A percentile compares a stretch with the other conserved stretches of the same genome.
Evolutionary conservation across 495 filamentous ascomycete species (phyloP).

Genomic region (Xylaria telfairii): DNA sequence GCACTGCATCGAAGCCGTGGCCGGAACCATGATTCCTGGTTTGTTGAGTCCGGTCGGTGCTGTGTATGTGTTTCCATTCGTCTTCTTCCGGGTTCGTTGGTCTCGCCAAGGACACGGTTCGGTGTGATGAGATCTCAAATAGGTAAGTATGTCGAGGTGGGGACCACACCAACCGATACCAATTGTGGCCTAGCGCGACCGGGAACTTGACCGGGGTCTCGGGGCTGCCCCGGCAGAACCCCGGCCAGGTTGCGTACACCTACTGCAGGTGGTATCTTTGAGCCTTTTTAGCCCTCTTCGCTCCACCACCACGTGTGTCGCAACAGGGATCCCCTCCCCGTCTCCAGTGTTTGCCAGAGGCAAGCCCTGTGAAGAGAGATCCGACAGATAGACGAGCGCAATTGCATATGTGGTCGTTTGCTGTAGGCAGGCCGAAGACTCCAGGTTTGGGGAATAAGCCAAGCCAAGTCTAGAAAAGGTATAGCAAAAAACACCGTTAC

Average conservation of each 20-base stretch:
- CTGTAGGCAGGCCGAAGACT: not conserved
- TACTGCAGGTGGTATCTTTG: not conserved
- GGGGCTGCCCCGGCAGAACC: not conserved
- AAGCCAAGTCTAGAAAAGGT: not conserved
- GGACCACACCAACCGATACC: not conserved
- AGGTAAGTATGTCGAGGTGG: not conserved
- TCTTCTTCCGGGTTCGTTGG: not conserved
- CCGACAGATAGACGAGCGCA: not conserved
- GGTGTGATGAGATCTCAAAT: conserved; percentile 13
- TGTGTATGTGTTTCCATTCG: not conserved
- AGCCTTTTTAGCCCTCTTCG: not conserved
- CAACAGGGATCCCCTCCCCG: not conserved
- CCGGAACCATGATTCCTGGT: not conserved
- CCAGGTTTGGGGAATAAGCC: not conserved
- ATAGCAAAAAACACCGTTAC: not conserved
- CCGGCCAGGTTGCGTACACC: not conserved
- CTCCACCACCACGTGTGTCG: conserved; percentile 5
- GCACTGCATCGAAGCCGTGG: not conserved
- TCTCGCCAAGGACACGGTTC: conserved; percentile 14
- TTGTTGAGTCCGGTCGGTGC: not conserved
- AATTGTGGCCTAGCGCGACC: not conserved
- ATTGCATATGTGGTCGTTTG: not conserved
- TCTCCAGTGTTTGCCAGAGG: not conserved
- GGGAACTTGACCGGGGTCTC: no score
- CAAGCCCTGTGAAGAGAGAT: not conserved